Evolutionary conservation across 805 yeast genomes (phyloP).

Genomic region (Candida boleticola): DNA sequence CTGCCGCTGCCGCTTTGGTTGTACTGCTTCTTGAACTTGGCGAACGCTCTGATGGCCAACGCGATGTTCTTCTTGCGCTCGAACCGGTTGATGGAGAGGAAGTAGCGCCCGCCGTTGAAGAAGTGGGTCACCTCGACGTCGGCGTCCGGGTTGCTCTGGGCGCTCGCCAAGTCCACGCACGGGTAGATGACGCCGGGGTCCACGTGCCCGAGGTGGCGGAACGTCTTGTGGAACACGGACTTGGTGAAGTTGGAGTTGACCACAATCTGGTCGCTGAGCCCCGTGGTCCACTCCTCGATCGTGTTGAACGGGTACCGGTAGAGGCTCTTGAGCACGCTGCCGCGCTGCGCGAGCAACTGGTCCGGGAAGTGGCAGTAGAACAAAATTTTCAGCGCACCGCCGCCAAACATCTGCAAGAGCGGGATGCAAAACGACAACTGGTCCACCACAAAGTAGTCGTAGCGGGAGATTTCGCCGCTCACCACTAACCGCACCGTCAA

Average conservation of each 20-base stretch:
- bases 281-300: constrained; percentile 80
- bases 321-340: constrained; percentile 50
- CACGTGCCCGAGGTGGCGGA: constrained; percentile 35
- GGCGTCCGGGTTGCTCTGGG: constrained; percentile 19
- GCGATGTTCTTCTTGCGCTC: constrained; percentile 82
- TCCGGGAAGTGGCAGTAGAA: constrained; percentile 98
- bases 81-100: constrained; percentile 82
- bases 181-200: constrained; percentile 68
- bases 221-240: constrained; percentile 63
- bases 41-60: constrained; percentile 71
- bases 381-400: constrained; percentile 48
- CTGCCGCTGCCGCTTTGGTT: background rate
- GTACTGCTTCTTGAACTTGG: constrained; percentile 30
- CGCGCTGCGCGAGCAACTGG: constrained; percentile 62
- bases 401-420: constrained; percentile 48
- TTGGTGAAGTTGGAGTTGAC: constrained; percentile 89
- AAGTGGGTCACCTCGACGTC: constrained; percentile 32
- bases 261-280: constrained; percentile 71
- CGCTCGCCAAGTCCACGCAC: constrained; percentile 58
- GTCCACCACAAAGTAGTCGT: constrained; percentile 81
- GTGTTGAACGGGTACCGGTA: constrained; percentile 83
- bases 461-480: constrained; percentile 45
- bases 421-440: constrained; percentile 87
- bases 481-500: constrained; percentile 48
- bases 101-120: constrained; percentile 37